phyloP scores from a whole-genome alignment of 192 early-diverging fungal species.

The Backusella macrospora region DNA sequence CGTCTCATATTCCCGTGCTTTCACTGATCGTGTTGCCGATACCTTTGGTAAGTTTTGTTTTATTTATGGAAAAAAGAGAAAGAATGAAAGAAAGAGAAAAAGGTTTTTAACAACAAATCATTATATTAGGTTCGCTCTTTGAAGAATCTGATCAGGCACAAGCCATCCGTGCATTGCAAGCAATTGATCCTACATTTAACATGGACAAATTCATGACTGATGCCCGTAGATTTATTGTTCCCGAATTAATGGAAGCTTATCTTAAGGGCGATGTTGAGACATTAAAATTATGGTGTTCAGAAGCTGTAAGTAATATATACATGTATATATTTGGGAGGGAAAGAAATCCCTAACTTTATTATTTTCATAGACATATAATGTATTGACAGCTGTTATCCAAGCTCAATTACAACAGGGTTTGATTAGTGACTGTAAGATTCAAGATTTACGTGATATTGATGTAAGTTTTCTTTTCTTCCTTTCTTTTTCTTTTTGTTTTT shows the following conservation, averaged over 20 bases:
- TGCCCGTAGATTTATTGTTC: conserved; percentile 88
- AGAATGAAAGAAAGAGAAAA: no score
- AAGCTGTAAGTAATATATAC: conserved; percentile 65
- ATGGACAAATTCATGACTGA: conserved; percentile 90
- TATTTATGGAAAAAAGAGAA: not conserved
- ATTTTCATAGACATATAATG: conserved; percentile 64
- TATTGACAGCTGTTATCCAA: conserved; percentile 81
- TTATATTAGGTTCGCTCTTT: conserved; percentile 64
- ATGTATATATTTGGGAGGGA: not conserved
- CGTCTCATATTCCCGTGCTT: conserved; percentile 70
- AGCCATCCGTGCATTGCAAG: conserved; percentile 81
- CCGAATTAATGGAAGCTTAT: conserved; percentile 96
- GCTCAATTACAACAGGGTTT: conserved; percentile 87
- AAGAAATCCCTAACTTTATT: conserved; percentile 5
- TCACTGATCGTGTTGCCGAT: conserved; percentile 78
- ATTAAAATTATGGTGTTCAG: conserved; percentile 92
- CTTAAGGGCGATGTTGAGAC: conserved; percentile 82
- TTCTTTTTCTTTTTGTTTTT: not conserved
- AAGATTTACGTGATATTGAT: conserved; percentile 91
- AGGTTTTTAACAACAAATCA: not conserved
- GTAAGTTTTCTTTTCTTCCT: conserved; percentile 22
- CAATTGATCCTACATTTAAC: conserved; percentile 85
- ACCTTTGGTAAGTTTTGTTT: conserved; percentile 56
- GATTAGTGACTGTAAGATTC: conserved; percentile 90
- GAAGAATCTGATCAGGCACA: conserved; percentile 94